phyloP scores from a whole-genome alignment of 306 rosid species.

The cucumber (Cucumis sativus) region DNA sequence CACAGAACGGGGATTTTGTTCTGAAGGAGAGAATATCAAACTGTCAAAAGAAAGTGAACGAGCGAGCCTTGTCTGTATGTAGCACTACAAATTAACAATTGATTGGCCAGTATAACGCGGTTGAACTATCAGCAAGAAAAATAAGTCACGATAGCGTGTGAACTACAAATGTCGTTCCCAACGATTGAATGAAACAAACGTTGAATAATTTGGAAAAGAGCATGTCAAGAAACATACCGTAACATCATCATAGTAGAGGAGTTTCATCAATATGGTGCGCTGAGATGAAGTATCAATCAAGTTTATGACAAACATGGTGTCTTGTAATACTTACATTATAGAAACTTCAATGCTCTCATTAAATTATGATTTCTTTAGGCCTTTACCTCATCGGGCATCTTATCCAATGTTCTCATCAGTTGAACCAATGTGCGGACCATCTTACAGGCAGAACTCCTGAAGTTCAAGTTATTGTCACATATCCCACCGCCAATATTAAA shows the following conservation, averaged over 20 bases:
- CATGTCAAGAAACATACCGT: slow-evolving; percentile 44
- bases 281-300: slow-evolving; percentile 26
- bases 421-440: slow-evolving; percentile 96
- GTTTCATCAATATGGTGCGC: slow-evolving; percentile 93
- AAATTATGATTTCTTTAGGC: slow-evolving; percentile 3
- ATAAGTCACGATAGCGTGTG: background rate
- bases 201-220: background rate
- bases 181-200: background rate
- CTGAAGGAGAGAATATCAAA: background rate
- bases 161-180: background rate
- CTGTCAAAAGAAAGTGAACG: background rate
- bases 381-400: slow-evolving; percentile 88
- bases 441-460: slow-evolving; percentile 95
- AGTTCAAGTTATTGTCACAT: slow-evolving; percentile 8
- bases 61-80: background rate
- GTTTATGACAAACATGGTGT: background rate
- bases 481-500: background rate
- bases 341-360: slow-evolving; percentile 3
- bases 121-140: background rate
- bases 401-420: slow-evolving; percentile 94
- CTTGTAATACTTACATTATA: background rate
- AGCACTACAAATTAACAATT: background rate
- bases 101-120: background rate
- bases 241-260: slow-evolving; percentile 72
- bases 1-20: background rate